Evolutionary conservation across 257 asterid genomes (phyloP), one percentile per base, ranked within the genome.

Genomic region (Solanum chilense): DNA sequence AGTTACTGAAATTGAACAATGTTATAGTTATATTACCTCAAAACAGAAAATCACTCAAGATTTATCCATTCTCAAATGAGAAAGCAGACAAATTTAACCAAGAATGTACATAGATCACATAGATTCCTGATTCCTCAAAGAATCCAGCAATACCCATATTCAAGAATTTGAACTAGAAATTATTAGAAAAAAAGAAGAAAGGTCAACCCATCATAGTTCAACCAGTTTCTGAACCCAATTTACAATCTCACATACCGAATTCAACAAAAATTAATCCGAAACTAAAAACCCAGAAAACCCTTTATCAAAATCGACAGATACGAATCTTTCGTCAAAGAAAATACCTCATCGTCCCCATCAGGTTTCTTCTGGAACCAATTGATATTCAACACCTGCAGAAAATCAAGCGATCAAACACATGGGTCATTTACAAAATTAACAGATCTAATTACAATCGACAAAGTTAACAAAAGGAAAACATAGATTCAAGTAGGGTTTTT

Each of bases 281-380:
- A 78, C 39, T 13, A 45, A 45, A 15, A 78, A 5, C 60, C 58
- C 21, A n/a, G 12, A 44, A 78, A 78, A 45, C n/a, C 27, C 84
- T 23, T 31, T 2, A 47, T 7, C 18, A 80, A 80, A 27, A 45
- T 80, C 16, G 12, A 45, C 35, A 42, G 20, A 33, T 16, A 47
- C 44, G 49, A 27, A 47, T 12, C 12, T 45, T 14, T 64, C 39
- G 21, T 12, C n/a, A 15, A 15, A 37, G 9, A 87, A 89, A 88
- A 85, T 88, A 95, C 99, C 98, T 94, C 97, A 69, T 96, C 98
- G 87, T 95, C 95, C 4, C 98, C 98, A 27, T 90, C 93, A 27
- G 94, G 93, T 86, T 95, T 95, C 94, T 93, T 96, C 94, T 91
- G 97, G 88, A 96, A 95, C 99, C 98, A 92, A 90, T 95, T 94